Base-by-base conservation (phyloP, 2,329 filamentous ascomycete genomes). In the Blastomyces gilchristii region DNA sequence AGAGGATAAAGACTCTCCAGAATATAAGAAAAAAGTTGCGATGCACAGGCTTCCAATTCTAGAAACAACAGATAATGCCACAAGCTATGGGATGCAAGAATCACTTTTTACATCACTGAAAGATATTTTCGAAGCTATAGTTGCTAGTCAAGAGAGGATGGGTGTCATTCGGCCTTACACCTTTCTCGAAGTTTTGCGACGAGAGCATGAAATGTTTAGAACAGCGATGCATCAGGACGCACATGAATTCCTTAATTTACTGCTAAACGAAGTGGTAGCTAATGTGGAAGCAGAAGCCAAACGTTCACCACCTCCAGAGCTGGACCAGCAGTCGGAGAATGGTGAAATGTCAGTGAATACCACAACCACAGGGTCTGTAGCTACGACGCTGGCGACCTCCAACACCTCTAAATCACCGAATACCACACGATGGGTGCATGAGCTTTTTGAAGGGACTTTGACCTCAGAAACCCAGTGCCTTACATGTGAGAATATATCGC, bases 201-300 rank as follows among this genome's bases (percentile, higher is more conserved):
- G 89, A 66, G 91, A 97, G 70, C 96, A 99, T 73, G 94, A 99
- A 75, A 92, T 96, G 88, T 99, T 99, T 71, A 87, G 91, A 64
- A 93, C 91, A 49, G 90, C 92, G 3, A 96, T 97, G 90, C 94
- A 99, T 75, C 94, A 99, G 74, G 94, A 99, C 73, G 94, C 94
- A 0, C 94, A 99, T 75, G 94, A 99, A 73, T 99, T 99, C 69
- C 85, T 97, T 69, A 96, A 96, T 64, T 80, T 97, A 41, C 82
- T 99, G 2, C 81, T 99, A n/a, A 99, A 99, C 74, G 89, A 96
- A 72, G 90, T 99, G 43, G 93, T 99, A 61, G 85, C 91, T 58
- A 96, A 93, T 71, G 91, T 99, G 34, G 94, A 99, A 76, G 83
- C 86, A n/a, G 90, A 92, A 69, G 88, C 91, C 34, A 87, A 85